These are phyloP conservation scores for Carpinus viminea DNA, from an alignment of 306 rosid genomes.

Conservation along the genomic window DNA sequence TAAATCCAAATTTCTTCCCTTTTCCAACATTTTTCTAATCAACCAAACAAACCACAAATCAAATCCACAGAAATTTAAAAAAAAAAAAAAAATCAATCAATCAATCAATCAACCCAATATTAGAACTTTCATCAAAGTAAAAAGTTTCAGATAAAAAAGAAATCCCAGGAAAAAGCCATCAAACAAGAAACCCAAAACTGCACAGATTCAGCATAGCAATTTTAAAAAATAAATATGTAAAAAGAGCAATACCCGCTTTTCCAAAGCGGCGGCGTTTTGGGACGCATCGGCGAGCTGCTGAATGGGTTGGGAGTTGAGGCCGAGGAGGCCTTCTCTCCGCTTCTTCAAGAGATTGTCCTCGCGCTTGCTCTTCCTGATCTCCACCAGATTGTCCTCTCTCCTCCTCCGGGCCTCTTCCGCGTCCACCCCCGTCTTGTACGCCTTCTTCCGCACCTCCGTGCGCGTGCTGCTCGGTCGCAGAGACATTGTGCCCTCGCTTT, in stretches of 20 bases:
- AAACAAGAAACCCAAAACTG: background rate
- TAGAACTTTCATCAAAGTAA: background rate
- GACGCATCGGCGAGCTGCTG: slow-evolving; percentile 45
- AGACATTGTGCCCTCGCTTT: slow-evolving; percentile 45
- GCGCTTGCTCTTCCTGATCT: slow-evolving; percentile 73
- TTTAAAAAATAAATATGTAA: background rate
- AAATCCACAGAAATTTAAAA: background rate
- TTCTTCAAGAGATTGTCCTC: slow-evolving; percentile 60
- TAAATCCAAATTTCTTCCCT: background rate
- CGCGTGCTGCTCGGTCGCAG: slow-evolving; percentile 52
- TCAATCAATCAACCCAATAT: background rate
- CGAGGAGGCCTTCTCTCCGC: slow-evolving; percentile 53
- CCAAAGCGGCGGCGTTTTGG: slow-evolving; percentile 32
- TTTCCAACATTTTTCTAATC: background rate
- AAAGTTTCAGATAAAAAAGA: background rate
- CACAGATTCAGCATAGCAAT: background rate
- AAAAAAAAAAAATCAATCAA: background rate
- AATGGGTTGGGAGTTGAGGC: slow-evolving; percentile 34
- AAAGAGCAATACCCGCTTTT: slow-evolving; percentile 36
- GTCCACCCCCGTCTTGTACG: slow-evolving; percentile 66
- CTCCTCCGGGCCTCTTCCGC: slow-evolving; percentile 63
- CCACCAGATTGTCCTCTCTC: slow-evolving; percentile 60
- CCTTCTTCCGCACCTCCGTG: slow-evolving; percentile 55
- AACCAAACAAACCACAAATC: background rate
- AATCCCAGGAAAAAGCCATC: background rate